Conservation (phyloP, 2,329 filamentous ascomycete genomes). For the Scorias spongiosa region DNA sequence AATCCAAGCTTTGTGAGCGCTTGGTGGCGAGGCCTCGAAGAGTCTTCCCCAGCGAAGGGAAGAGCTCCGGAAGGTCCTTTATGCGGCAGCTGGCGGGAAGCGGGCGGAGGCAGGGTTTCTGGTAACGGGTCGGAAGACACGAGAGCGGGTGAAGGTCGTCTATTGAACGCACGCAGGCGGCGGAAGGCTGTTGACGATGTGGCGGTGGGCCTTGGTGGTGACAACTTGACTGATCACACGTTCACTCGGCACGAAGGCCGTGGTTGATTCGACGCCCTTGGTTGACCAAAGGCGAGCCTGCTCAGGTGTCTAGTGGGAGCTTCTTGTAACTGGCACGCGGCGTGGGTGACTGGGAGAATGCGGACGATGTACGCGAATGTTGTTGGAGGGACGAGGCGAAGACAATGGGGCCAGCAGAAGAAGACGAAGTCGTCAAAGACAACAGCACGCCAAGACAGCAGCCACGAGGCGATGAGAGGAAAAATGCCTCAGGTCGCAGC, state of each 20-base stretch:
- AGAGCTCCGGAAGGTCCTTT: slow-evolving; percentile 95
- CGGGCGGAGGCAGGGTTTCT: slow-evolving; percentile 38
- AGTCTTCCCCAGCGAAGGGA: slow-evolving; percentile 99
- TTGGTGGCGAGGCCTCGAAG: slow-evolving; percentile 79
- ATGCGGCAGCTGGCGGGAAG: slow-evolving; percentile 94
- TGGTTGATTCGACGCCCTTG: slow-evolving; percentile 29
- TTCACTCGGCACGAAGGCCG: slow-evolving; percentile 28
- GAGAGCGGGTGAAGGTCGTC: slow-evolving; percentile 22
- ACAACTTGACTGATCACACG: slow-evolving; percentile 33
- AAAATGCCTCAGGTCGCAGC: too few species aligned
- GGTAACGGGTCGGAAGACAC: slow-evolving; percentile 28
- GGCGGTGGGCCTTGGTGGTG: slow-evolving; percentile 27
- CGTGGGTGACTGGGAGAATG: too few species aligned
- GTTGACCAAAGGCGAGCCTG: slow-evolving; percentile 18
- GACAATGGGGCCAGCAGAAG: too few species aligned
- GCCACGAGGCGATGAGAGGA: too few species aligned
- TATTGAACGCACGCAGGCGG: slow-evolving; percentile 18
- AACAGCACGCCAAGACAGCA: too few species aligned
- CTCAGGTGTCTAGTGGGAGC: too few species aligned
- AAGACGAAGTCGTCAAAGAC: too few species aligned
- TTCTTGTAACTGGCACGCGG: too few species aligned
- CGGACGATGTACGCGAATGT: too few species aligned
- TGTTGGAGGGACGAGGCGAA: too few species aligned
- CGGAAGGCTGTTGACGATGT: slow-evolving; percentile 36
- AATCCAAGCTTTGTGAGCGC: slow-evolving; percentile 62